Evolutionary conservation across 331 rosid species (phyloP).

Genomic region (Malus hybrid): DNA sequence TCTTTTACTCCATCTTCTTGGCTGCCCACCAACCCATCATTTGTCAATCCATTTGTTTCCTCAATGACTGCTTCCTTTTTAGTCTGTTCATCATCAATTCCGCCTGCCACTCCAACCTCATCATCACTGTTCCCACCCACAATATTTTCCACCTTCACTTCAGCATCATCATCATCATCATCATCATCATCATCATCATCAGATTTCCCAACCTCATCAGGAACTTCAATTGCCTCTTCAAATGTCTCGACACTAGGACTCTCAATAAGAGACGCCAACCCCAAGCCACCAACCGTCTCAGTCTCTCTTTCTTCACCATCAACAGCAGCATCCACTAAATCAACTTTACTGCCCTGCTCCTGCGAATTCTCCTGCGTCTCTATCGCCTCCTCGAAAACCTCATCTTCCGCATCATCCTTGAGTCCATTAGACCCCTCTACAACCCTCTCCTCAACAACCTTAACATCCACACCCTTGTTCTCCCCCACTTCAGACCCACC

Average conservation of each 20-base stretch:
- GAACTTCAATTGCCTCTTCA: conserved; percentile 40
- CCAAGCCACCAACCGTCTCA: conserved; percentile 1
- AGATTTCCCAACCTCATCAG: not conserved
- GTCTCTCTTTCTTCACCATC: conserved; percentile 10
- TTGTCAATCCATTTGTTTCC: conserved; percentile 18
- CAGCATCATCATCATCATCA: conserved; percentile 3
- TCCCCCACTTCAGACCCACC: conserved; percentile 33
- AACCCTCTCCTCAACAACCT: conserved; percentile 23
- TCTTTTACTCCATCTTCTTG: conserved; percentile 32
- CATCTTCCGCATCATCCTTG: conserved; percentile 42
- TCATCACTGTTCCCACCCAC: conserved; percentile 17
- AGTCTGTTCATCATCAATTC: conserved; percentile 34
- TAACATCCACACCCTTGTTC: conserved; percentile 24
- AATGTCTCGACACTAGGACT: conserved; percentile 26
- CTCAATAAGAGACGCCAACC: conserved; percentile 16
- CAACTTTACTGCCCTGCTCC: conserved; percentile 22
- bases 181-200: conserved; percentile 8
- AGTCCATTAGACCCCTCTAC: conserved; percentile 28
- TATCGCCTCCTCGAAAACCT: conserved; percentile 52
- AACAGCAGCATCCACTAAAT: conserved; percentile 1
- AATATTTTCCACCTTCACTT: conserved; percentile 5
- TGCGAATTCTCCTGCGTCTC: conserved; percentile 20
- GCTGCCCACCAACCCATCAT: conserved; percentile 12
- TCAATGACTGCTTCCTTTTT: conserved; percentile 13
- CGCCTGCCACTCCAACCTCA: conserved; percentile 16